Evolutionary conservation across 805 yeast species (phyloP).

Genomic region (Kodamaea hsintzibuensis): DNA sequence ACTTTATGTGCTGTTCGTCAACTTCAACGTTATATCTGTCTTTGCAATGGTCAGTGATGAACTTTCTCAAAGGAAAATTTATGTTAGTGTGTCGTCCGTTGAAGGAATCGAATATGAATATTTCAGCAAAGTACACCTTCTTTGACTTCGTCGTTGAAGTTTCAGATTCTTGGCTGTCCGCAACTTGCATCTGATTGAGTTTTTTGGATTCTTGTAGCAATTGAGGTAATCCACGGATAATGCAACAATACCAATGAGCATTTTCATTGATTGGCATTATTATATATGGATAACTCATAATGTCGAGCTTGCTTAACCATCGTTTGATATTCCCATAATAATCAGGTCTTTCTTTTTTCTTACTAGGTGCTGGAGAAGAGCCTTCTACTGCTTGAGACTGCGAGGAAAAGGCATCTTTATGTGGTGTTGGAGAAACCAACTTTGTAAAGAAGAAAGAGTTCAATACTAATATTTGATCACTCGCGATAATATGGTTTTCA

Average conservation of each 20-base stretch:
- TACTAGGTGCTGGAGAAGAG: neutral
- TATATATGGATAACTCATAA: constrained; percentile 54
- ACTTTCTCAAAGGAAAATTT: constrained; percentile 52
- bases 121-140: constrained; percentile 30
- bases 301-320: constrained; percentile 76
- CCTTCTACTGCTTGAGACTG: constrained; percentile 14
- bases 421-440: constrained; percentile 32
- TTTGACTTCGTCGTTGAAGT: neutral
- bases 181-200: neutral
- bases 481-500: constrained; percentile 20
- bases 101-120: constrained; percentile 76
- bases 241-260: constrained; percentile 85
- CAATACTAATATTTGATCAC: constrained; percentile 54
- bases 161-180: neutral
- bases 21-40: constrained; percentile 58
- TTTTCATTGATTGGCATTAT: constrained; percentile 81
- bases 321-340: constrained; percentile 65
- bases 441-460: constrained; percentile 84
- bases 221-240: constrained; percentile 57
- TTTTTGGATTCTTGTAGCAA: constrained; percentile 18
- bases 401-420: neutral
- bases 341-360: constrained; percentile 17
- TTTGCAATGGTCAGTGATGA: constrained; percentile 66
- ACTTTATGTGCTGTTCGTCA: constrained; percentile 45
- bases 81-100: constrained; percentile 57